Evolutionary conservation across 495 filamentous ascomycete genomes (phyloP), one percentile per base, ranked within the genome.

Genomic region (Podospora pseudocomata): DNA sequence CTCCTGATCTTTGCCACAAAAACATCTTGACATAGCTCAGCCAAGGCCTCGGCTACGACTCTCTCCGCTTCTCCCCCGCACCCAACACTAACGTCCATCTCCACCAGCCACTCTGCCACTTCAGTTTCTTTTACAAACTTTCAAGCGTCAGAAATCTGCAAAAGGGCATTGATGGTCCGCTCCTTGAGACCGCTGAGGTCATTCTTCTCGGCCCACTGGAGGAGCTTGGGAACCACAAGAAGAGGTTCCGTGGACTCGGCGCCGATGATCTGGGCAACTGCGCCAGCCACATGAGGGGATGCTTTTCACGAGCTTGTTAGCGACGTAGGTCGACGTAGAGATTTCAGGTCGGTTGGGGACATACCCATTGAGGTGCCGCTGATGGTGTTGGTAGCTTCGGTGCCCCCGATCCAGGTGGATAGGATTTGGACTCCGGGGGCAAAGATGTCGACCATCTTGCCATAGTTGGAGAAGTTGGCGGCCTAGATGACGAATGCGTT

Each of bases 331-430:
- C 18, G 16, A 32, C 13, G 30, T 39, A 13, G 30, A 16, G 9
- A 26, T 23, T 23, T 23, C 23, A 23, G 23, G 23, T 23, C 23
- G 23, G 23, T 23, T 23, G 23, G 23, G 20, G 20, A 57, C 67
- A 54, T 28, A 70, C 68, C 83, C 82, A 84, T 86, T 6, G 79
- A 82, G 19, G 88, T 89, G 53, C 86, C 88, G 13, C 82, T 86
- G 74, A 90, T 85, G 66, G 81, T 81, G 76, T 86, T 85, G 58
- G 80, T 82, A 55, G 84, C 82, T 13, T 73, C 77, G 72, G 76
- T 77, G 63, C 78, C 80, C 60, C 83, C 82, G 61, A 85, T 86
- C 83, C 79, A 88, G 19, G 82, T 76, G n/a, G 82, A 84, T 23
- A 82, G 75, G 65, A 89, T 83, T 65, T 68, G 64, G 32, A 79